Percentiles rank a stretch among this genome's conserved stretches.
These are phyloP conservation scores for Dipteronia sinensis DNA, from an alignment of 345 rosid genomes.

Conservation along the genomic window DNA sequence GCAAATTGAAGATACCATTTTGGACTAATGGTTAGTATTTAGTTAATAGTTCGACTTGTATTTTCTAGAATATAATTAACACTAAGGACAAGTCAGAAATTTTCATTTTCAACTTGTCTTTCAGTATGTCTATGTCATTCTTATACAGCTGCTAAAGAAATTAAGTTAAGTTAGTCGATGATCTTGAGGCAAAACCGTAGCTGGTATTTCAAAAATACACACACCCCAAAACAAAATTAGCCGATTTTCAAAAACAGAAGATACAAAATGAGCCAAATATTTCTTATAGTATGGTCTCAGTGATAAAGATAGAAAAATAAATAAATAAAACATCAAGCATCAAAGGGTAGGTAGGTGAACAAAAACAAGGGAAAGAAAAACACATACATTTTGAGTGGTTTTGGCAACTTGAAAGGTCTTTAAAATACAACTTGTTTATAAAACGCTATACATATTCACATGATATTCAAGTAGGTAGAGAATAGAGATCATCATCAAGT, in stretches of 20 bases:
- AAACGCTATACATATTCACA: slow-evolving; percentile 3
- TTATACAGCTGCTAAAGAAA: not conserved
- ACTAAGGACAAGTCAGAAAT: no score
- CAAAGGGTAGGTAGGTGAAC: not conserved
- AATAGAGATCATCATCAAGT: not conserved
- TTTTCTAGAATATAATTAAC: no score
- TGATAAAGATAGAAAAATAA: not conserved
- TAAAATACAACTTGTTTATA: not conserved
- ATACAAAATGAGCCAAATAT: no score
- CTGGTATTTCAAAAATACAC: not conserved
- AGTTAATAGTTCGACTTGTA: no score
- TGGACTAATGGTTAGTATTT: not conserved
- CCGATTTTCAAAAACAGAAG: no score
- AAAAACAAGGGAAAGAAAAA: no score
- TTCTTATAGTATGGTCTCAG: not conserved
- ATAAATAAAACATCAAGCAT: not conserved
- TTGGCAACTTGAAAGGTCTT: not conserved
- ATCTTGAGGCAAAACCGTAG: not conserved
- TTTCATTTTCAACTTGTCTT: not conserved
- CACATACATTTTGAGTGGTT: no score
- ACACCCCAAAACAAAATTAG: no score
- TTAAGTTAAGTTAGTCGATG: not conserved
- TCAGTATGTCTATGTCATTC: not conserved
- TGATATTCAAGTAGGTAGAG: slow-evolving; percentile 11
- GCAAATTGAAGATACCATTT: not conserved